Base-by-base conservation (phyloP, 2,329 filamentous ascomycete genomes). In the Pseudohalonectria lignicola region DNA sequence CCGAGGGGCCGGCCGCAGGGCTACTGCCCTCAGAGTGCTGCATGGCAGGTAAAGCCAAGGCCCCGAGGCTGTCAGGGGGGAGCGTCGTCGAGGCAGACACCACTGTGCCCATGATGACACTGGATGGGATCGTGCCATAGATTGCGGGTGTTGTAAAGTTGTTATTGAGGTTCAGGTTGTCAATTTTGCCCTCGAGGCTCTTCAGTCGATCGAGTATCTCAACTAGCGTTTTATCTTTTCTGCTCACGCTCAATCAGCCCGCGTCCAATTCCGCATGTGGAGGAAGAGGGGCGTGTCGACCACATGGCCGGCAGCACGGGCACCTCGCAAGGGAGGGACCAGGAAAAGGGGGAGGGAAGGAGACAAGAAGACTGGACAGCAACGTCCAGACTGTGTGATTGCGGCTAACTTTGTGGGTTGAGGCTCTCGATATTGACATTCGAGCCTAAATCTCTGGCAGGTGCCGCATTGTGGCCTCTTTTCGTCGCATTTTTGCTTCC, bases 401-500 rank as follows among this genome's bases (percentile, higher is more conserved):
- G 12, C 13, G 36, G 64, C 71, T 59, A 64, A 77, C 74, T 79
- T 79, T 38, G 75, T 79, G 26, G 74, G 73, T 47, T 69, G 66
- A 19, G 73, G 71, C 45, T 76, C 72, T 46, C 72, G 62, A 51
- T 80, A 80, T 44, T 64, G 62, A 52, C 76, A 81, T 29, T 72
- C 67, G 43, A 75, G 62, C 48, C 69, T 66, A 48, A 76, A 67
- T 43, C 68, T 66, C 42, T 66, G 60, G 53, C 76, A 81, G 13
- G 71, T 68, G 40, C 69, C 62, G 51, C 76, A 81, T 53, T 72
- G 75, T 15, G 76, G 76, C 39, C 74, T 62, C 48, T 67, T 61
- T 52, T 80, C 76, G 51, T 79, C 74, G 55, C 76, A 81, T 60
- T 70, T 75, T 46, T 77, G 74, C 55, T 80, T 81, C 46, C 76